Percentiles rank a stretch among this genome's conserved stretches.
Conservation (phyloP, 164 flowering plant genomes). For the Pachysandra terminalis region DNA sequence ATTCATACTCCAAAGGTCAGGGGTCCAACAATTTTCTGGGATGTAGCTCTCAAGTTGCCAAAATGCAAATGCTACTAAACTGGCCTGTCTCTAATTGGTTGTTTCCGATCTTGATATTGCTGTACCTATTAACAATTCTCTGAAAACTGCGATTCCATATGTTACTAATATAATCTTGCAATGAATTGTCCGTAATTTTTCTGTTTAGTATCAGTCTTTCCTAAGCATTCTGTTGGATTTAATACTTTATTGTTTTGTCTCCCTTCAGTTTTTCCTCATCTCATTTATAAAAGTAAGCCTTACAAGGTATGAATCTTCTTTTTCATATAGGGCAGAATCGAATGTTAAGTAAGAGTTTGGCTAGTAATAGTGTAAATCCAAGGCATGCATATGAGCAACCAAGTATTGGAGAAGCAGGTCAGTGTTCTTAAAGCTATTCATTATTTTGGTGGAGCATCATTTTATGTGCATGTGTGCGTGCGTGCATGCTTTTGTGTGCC, state of each 20-base stretch:
- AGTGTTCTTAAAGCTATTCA: constrained; percentile 9
- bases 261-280: neutral
- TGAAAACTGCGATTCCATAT: too few relatives aligned
- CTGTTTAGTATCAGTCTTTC: neutral
- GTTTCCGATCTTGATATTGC: too few relatives aligned
- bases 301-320: constrained; percentile 9
- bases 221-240: neutral
- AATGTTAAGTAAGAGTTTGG: constrained; percentile 34
- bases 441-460: neutral
- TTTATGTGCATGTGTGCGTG: neutral
- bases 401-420: constrained; percentile 40
- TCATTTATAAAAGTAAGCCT: constrained; percentile 4
- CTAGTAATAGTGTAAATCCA: constrained; percentile 16
- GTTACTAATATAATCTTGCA: neutral
- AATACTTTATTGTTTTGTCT: neutral
- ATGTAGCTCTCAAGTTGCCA: too few relatives aligned
- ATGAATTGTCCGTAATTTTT: neutral
- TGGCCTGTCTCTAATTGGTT: too few relatives aligned
- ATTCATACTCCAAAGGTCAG: too few relatives aligned
- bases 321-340: constrained; percentile 67
- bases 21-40: too few relatives aligned
- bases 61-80: too few relatives aligned
- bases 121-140: too few relatives aligned
- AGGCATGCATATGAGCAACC: constrained; percentile 14
- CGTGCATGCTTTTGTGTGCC: neutral